Evolutionary conservation across 2,329 filamentous ascomycete genomes (phyloP).

Genomic region (Geosmithia morbida): DNA sequence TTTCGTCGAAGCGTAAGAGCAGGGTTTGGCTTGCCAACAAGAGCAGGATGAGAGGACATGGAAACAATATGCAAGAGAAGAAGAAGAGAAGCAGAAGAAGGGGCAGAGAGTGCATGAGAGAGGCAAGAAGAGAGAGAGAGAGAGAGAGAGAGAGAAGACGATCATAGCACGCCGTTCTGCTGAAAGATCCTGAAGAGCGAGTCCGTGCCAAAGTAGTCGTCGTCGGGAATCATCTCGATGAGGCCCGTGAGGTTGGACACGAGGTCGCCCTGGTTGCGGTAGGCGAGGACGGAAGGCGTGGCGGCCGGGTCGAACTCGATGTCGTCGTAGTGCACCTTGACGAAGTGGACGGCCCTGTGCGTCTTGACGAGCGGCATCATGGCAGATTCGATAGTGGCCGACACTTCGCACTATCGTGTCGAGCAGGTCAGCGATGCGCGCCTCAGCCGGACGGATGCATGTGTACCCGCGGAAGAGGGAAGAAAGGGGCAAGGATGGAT

Average conservation of each 20-base stretch:
- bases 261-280: conserved; percentile 74
- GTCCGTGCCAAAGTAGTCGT: conserved; percentile 41
- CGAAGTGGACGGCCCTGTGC: conserved; percentile 63
- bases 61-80: not conserved
- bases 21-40: no score
- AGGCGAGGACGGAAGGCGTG: conserved; percentile 78
- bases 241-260: conserved; percentile 83
- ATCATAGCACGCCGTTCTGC: conserved; percentile 36
- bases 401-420: conserved; percentile 59
- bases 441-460: not conserved
- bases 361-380: conserved; percentile 59
- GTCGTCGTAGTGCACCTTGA: conserved; percentile 82
- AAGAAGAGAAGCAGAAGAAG: not conserved
- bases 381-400: conserved; percentile 63
- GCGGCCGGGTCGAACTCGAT: conserved; percentile 88
- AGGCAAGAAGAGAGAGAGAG: not conserved
- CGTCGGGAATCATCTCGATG: conserved; percentile 68
- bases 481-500: not conserved
- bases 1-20: not conserved
- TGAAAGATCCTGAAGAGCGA: conserved; percentile 37
- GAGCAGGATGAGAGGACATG: no score
- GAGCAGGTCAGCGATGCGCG: conserved; percentile 10
- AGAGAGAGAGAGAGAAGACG: not conserved
- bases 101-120: not conserved
- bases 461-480: not conserved